Evolutionary conservation across 1,139 yeast genomes (phyloP).

Genomic region (Suhomyces yuchorum): DNA sequence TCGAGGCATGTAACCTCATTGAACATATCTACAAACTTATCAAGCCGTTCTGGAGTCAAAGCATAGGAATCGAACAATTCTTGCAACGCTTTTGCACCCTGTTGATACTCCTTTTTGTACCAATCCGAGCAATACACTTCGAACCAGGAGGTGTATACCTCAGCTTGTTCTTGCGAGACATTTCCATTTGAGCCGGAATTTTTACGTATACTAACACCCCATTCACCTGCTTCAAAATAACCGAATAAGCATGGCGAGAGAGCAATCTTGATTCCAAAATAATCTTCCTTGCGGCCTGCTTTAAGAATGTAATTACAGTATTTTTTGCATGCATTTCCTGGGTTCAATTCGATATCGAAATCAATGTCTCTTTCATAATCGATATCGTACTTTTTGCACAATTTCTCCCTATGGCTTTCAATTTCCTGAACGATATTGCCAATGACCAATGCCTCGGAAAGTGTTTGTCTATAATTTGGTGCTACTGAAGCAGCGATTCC

Average conservation of each 20-base stretch:
- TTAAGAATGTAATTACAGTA: slow-evolving; percentile 63
- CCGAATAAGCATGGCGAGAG: slow-evolving; percentile 81
- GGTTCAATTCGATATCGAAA: slow-evolving; percentile 39
- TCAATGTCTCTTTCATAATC: slow-evolving; percentile 48
- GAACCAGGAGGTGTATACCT: slow-evolving; percentile 60
- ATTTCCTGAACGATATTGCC: slow-evolving; percentile 58
- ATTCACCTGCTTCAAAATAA: slow-evolving; percentile 54
- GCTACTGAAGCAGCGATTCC: slow-evolving; percentile 67
- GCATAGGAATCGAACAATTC: slow-evolving; percentile 31
- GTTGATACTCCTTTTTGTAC: slow-evolving; percentile 53
- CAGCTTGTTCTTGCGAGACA: slow-evolving; percentile 18
- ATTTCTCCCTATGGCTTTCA: slow-evolving; percentile 54
- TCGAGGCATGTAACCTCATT: slow-evolving; percentile 61
- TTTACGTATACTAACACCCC: slow-evolving; percentile 22
- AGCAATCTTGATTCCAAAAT: slow-evolving; percentile 66
- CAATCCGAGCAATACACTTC: slow-evolving; percentile 60
- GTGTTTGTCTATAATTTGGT: slow-evolving; percentile 54
- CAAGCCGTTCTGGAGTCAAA: slow-evolving; percentile 42
- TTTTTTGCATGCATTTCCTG: slow-evolving; percentile 57
- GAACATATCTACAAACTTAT: slow-evolving; percentile 58
- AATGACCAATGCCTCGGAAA: slow-evolving; percentile 54
- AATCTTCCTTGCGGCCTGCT: slow-evolving; percentile 56
- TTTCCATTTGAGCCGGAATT: slow-evolving; percentile 11
- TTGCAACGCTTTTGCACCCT: slow-evolving; percentile 54
- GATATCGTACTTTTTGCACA: slow-evolving; percentile 47